Evolutionary conservation across 2,329 filamentous ascomycete genomes (phyloP).

Genomic region (Teratosphaeria zuluensis): DNA sequence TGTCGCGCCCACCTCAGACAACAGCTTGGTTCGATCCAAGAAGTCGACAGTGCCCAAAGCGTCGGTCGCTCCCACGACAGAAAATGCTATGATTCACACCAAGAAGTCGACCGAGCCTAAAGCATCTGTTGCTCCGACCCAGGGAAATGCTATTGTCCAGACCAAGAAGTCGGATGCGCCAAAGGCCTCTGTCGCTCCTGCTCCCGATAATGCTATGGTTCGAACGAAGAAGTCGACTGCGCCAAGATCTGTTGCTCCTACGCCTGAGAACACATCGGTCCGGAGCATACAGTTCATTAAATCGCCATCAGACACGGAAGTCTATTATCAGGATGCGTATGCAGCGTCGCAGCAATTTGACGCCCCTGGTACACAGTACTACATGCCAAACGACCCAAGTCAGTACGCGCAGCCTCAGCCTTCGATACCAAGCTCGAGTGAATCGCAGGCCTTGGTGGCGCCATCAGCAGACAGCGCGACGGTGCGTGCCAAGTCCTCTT

Average conservation of each 20-base stretch:
- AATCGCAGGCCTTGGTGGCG: not conserved
- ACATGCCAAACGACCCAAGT: not conserved
- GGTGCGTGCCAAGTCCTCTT: not conserved
- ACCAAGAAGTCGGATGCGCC: not conserved
- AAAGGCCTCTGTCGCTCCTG: not conserved
- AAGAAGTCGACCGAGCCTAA: not conserved
- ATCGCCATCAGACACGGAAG: not conserved
- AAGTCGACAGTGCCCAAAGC: not conserved
- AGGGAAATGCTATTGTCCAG: not conserved
- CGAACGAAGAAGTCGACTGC: not conserved
- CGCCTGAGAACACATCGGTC: not conserved
- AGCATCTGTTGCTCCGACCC: not conserved
- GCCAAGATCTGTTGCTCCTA: not conserved
- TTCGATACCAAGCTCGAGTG: not conserved
- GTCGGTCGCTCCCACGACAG: too few species aligned
- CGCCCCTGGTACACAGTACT: not conserved
- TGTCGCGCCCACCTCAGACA: not conserved
- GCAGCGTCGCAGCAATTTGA: not conserved
- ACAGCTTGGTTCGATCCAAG: not conserved
- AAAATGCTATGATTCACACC: too few species aligned
- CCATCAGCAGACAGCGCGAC: not conserved
- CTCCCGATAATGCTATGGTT: not conserved
- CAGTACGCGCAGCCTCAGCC: not conserved
- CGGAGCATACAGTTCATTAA: not conserved
- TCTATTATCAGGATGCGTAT: too few species aligned